Percentiles rank a stretch among this genome's conserved stretches.
phyloP scores from a whole-genome alignment of 306 rosid genomes.

The Abrus precatorius region DNA sequence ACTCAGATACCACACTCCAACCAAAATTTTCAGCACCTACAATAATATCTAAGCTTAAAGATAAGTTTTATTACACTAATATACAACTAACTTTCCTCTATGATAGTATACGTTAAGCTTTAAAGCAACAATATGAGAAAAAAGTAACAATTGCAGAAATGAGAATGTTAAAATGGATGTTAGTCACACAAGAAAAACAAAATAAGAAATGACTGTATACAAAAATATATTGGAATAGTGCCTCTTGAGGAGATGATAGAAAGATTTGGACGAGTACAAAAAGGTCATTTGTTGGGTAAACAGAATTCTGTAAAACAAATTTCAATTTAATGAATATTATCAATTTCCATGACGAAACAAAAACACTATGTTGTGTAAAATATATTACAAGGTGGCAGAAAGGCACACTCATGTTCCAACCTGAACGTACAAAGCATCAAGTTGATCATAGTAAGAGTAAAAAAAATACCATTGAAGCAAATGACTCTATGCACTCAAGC shows the following conservation, averaged over 20 bases:
- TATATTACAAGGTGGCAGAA: constrained; percentile 5
- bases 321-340: neutral
- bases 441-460: constrained; percentile 29
- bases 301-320: neutral
- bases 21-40: neutral
- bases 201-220: too few species aligned
- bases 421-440: constrained; percentile 21
- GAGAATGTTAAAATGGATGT: too few species aligned
- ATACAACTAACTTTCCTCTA: too few species aligned
- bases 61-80: too few species aligned
- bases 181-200: too few species aligned
- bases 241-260: too few species aligned
- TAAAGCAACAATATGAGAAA: too few species aligned
- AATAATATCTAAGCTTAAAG: neutral
- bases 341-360: constrained; percentile 10
- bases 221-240: too few species aligned
- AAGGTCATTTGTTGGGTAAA: neutral
- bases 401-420: neutral
- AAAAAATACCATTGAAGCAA: constrained; percentile 75
- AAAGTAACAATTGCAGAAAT: too few species aligned
- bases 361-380: neutral
- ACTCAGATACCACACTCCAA: neutral
- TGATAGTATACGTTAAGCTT: too few species aligned
- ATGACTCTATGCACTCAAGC: constrained; percentile 76
- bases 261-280: too few species aligned